Evolutionary conservation across 768 basidiomycete species (phyloP).

Genomic region (Candolleomyces aberdarensis): DNA sequence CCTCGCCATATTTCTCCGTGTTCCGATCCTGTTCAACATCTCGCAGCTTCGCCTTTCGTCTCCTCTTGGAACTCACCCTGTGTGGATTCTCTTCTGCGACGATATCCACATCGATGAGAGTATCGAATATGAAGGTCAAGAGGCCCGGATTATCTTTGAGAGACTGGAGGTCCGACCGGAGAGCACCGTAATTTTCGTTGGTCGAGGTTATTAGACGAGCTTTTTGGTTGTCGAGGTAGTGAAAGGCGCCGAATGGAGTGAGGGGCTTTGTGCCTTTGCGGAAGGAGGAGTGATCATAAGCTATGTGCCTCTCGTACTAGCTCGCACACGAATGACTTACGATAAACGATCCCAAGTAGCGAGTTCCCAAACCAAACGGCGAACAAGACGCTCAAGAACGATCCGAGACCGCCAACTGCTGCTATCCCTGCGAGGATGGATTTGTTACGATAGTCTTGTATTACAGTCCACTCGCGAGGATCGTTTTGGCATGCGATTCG

Average conservation of each 20-base stretch:
- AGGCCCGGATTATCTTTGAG: no score
- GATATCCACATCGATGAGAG: no score
- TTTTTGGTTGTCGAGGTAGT: not conserved
- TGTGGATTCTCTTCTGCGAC: no score
- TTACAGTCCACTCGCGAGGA: slow-evolving; percentile 11
- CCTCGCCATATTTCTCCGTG: no score
- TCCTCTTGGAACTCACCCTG: no score
- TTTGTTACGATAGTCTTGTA: slow-evolving; percentile 15
- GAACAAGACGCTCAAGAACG: slow-evolving; percentile 19
- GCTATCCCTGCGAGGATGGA: slow-evolving; percentile 18
- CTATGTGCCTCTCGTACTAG: not conserved
- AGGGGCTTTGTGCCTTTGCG: not conserved
- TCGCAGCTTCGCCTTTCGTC: no score
- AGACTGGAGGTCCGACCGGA: no score
- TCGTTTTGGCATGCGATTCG: slow-evolving; percentile 10
- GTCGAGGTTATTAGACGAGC: not conserved
- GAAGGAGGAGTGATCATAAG: not conserved
- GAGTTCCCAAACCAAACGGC: slow-evolving; percentile 17
- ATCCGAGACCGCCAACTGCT: slow-evolving; percentile 22
- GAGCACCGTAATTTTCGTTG: not conserved
- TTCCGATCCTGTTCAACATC: no score
- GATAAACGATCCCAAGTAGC: slow-evolving; percentile 15
- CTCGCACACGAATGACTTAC: slow-evolving; percentile 6
- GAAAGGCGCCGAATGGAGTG: not conserved
- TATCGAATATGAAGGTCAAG: no score